Evolutionary conservation across 768 basidiomycete genomes (phyloP).

Genomic region (Leccinum variicolor): DNA sequence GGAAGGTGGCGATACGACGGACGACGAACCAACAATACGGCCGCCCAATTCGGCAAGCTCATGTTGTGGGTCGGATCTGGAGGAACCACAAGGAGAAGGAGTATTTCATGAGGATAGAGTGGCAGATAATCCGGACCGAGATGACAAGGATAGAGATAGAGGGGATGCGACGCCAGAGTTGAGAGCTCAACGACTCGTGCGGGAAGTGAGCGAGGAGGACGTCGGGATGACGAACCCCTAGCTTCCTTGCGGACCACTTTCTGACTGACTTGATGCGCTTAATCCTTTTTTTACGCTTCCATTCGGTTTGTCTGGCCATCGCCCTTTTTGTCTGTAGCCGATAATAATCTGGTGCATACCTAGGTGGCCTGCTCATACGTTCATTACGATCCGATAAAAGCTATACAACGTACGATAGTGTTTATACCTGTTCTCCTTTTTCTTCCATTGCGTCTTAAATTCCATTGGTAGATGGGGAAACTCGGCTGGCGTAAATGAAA

Average conservation of each 20-base stretch:
- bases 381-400: constrained; percentile 13
- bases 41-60: constrained; percentile 42
- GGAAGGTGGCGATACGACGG: constrained; percentile 60
- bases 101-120: constrained; percentile 21
- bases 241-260: neutral
- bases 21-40: constrained; percentile 82
- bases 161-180: constrained; percentile 33
- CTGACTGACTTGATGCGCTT: constrained; percentile 1
- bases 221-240: constrained; percentile 32
- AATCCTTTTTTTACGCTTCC: neutral
- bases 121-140: constrained; percentile 12
- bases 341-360: constrained; percentile 29
- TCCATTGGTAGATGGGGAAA: neutral
- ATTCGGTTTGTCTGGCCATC: constrained; percentile 12
- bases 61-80: constrained; percentile 34
- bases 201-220: constrained; percentile 31
- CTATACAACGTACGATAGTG: constrained; percentile 25
- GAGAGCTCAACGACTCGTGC: constrained; percentile 27
- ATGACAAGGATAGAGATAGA: constrained; percentile 26
- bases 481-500: neutral
- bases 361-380: constrained; percentile 11
- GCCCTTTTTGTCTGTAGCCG: constrained; percentile 15
- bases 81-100: constrained; percentile 32
- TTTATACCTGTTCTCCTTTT: constrained; percentile 25
- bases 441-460: neutral